phyloP scores from a whole-genome alignment of 2,329 filamentous ascomycete species.

The Clonostachys byssicola region DNA sequence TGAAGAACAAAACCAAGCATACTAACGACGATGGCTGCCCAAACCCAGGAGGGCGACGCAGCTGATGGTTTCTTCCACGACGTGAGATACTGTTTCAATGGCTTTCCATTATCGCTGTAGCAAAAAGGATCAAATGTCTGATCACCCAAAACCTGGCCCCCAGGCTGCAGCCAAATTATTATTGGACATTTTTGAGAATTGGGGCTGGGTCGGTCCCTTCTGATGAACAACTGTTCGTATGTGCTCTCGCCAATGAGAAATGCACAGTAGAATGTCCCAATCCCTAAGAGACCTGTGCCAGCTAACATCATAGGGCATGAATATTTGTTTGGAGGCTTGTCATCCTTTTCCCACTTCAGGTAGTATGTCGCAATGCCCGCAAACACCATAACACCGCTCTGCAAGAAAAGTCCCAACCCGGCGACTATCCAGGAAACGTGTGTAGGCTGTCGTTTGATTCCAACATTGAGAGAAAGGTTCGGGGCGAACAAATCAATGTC shows the following conservation, averaged over 20 bases:
- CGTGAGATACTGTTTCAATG: neutral
- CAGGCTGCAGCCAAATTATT: conserved; percentile 11
- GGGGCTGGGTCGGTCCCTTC: no score
- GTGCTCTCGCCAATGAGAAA: neutral
- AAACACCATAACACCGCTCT: neutral
- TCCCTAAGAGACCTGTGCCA: neutral
- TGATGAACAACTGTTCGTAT: neutral
- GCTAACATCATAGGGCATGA: neutral
- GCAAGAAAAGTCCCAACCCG: neutral
- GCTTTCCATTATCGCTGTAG: conserved; percentile 5
- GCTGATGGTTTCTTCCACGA: conserved; percentile 7
- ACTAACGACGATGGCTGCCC: conserved; percentile 3
- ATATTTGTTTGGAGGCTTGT: neutral
- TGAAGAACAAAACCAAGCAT: conserved; percentile 9
- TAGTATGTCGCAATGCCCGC: neutral
- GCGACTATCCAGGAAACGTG: neutral
- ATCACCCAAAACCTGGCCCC: conserved; percentile 11
- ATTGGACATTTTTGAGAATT: neutral
- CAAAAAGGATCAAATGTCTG: conserved; percentile 14
- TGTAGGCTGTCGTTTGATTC: neutral
- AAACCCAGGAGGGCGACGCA: neutral
- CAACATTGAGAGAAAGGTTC: neutral
- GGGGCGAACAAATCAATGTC: neutral
- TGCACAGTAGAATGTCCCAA: neutral
- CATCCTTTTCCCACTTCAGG: neutral